Evolutionary conservation across 108 stramenopile genomes (phyloP).

Genomic region (Nitzschia sp.): DNA sequence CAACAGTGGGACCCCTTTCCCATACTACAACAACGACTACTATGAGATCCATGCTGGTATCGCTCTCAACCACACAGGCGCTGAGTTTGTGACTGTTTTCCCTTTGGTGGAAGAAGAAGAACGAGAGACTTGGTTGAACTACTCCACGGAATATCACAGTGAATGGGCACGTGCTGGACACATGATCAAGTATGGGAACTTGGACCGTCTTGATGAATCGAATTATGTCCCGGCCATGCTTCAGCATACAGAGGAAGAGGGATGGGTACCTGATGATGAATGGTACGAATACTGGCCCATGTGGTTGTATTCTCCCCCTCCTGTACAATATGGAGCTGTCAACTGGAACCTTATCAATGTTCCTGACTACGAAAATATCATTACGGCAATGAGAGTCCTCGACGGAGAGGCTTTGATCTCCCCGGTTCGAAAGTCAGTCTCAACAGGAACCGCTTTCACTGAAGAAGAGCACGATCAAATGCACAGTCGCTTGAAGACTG

Average conservation of each 20-base stretch:
- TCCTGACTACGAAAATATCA: constrained; percentile 3
- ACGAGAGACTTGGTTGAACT: not conserved
- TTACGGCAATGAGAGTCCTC: not conserved
- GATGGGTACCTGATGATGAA: constrained; percentile 1
- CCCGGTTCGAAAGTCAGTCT: constrained; percentile 1
- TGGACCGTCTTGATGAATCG: not conserved
- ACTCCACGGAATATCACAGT: not conserved
- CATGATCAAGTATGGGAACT: constrained; percentile 11
- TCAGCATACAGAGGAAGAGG: not conserved
- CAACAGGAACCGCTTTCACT: constrained; percentile 2
- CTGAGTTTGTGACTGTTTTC: not conserved
- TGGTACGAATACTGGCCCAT: constrained; percentile 2
- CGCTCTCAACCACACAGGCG: not conserved
- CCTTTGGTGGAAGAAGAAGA: constrained; percentile 4
- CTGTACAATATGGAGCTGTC: not conserved
- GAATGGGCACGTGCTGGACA: not conserved
- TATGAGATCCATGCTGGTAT: not conserved
- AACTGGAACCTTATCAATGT: constrained; percentile 21
- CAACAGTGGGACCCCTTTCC: not conserved
- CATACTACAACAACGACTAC: not conserved
- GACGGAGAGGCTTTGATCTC: not conserved
- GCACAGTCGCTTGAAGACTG: not conserved
- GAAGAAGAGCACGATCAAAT: constrained; percentile 11
- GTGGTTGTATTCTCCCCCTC: constrained; percentile 10
- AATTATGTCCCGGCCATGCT: not conserved